Evolutionary conservation across 176 grass and related monocot genomes (phyloP), one percentile per base, ranked within the genome.

Genomic region (Ananas comosus): DNA sequence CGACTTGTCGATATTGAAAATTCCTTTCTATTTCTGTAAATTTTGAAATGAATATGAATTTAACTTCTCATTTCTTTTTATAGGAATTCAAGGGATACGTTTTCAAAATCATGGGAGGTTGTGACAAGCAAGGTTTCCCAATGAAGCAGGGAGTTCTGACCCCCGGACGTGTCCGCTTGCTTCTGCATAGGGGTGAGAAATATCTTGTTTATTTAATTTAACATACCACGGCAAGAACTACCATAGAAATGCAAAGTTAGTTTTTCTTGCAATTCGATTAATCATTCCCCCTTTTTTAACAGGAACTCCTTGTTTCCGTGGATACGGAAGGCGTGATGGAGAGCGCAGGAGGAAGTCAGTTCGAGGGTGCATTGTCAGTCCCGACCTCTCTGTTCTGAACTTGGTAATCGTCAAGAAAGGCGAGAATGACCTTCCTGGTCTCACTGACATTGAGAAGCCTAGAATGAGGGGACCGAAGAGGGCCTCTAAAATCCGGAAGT

Each of bases 391-490:
- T 64, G 91, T 96, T 23, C 80, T 96, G 13, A 96, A 96, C 82
- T 75, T 96, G 67, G 88, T 96, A 13, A 96, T 96, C 57, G 91
- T 96, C 12, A 91, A 96, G 85, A 96, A 96, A 72, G 91, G 91
- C 53, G 88, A 91, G 13, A 88, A 84, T 19, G 88, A 96, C 52
- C 70, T 96, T 12, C 91, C 91, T 11, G 91, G 91, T 1, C 65
- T 96, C 25, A 96, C 91, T 16, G 91, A 96, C 69, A 82, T 80
- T 10, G 91, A 96, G 75, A 96, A 96, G 80, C 91, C 91, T 22
- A 88, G 91, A 78, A 91, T 96, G 91, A 96, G 91, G 82, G 91
- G 91, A 72, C 91, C 91, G 21, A 96, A 96, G 72, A 96, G 91
- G 75, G 91, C 88, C 51, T 91, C 88, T 25, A 96, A 96, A 77